Percentiles rank a stretch among this genome's conserved stretches.
Conservation (phyloP, 108 stramenopile species). For the Mediolabrus comicus region DNA sequence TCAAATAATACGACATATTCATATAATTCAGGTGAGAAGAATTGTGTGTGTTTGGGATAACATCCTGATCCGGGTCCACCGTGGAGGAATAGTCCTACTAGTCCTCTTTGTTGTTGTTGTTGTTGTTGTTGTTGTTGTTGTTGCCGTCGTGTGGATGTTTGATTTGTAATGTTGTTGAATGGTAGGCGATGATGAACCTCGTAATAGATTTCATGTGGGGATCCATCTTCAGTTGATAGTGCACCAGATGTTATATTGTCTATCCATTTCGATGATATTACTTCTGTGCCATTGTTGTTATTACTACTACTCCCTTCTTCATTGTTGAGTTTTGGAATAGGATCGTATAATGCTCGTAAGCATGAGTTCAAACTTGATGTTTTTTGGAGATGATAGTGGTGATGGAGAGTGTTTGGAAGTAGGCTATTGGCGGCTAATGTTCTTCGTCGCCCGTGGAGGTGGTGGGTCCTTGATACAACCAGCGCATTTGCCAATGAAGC, state of each 20-base stretch:
- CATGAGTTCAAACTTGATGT: neutral
- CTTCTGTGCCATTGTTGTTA: neutral
- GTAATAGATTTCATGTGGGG: slow-evolving; percentile 38
- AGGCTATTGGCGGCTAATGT: neutral
- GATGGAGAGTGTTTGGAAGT: neutral
- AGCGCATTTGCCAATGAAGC: too few species aligned
- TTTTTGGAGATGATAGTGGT: neutral
- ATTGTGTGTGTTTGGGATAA: slow-evolving; percentile 66
- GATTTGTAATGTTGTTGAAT: slow-evolving; percentile 1
- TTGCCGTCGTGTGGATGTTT: neutral
- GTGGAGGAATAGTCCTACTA: slow-evolving; percentile 71
- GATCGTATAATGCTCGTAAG: slow-evolving; percentile 17
- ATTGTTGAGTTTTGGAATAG: slow-evolving; percentile 11
- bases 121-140: neutral
- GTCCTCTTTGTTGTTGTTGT: slow-evolving; percentile 3
- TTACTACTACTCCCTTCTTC: neutral
- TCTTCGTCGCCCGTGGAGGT: too few species aligned
- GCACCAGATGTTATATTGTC: slow-evolving; percentile 21
- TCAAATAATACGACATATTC: slow-evolving; percentile 74
- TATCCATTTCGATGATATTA: slow-evolving; percentile 1
- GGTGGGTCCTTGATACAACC: too few species aligned
- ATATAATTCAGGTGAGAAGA: slow-evolving; percentile 76
- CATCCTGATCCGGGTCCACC: slow-evolving; percentile 88
- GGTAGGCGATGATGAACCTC: slow-evolving; percentile 41
- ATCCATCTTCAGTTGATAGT: slow-evolving; percentile 33